Evolutionary conservation across 2,329 filamentous ascomycete genomes (phyloP).

Genomic region (Trichoderma breve): DNA sequence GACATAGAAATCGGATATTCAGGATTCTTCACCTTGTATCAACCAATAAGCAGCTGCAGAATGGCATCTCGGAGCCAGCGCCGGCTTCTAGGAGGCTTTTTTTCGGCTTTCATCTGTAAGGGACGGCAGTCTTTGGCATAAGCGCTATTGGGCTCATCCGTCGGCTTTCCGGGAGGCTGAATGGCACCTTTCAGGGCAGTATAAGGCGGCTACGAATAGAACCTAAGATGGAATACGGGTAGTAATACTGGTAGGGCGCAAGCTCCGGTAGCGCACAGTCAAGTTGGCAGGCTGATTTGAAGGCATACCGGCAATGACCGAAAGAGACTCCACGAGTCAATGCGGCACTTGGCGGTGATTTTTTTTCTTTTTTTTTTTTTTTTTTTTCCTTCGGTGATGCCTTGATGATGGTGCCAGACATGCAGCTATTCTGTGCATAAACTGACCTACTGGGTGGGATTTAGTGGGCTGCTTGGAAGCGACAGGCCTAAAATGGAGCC

Average conservation of each 20-base stretch:
- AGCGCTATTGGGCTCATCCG: neutral
- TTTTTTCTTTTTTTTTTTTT: neutral
- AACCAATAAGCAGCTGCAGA: neutral
- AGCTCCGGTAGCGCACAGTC: neutral
- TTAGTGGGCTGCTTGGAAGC: constrained; percentile 9
- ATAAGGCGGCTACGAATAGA: neutral
- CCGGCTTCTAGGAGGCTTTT: neutral
- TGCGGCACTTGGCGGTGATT: neutral
- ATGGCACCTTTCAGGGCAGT: neutral
- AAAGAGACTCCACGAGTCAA: neutral
- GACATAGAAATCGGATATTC: neutral
- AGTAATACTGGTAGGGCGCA: neutral
- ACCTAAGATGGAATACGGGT: neutral
- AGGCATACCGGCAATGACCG: neutral
- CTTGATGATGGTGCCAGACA: neutral
- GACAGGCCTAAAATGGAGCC: neutral
- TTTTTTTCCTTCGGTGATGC: neutral
- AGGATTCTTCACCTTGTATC: neutral
- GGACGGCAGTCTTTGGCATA: neutral
- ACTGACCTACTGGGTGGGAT: neutral
- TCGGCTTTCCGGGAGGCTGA: constrained; percentile 1
- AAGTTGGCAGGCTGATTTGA: neutral
- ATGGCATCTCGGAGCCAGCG: neutral
- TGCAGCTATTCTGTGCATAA: neutral
- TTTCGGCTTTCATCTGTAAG: neutral